Evolutionary conservation across 2,329 filamentous ascomycete genomes (phyloP).

Genomic region (Neurospora sp.): DNA sequence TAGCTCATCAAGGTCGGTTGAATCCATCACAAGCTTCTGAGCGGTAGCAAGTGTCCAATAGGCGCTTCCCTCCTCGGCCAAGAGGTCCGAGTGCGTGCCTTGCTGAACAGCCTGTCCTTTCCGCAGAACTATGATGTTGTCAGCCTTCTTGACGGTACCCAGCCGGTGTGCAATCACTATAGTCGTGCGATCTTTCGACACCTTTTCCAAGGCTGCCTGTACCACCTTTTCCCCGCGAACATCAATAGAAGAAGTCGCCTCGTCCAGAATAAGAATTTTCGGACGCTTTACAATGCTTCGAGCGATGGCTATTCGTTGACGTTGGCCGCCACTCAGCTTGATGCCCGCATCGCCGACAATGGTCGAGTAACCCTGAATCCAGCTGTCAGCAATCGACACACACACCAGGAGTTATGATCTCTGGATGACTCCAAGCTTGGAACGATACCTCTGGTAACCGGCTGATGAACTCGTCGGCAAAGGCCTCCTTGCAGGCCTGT

Average conservation of each 20-base stretch:
- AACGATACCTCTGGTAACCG: constrained; percentile 43
- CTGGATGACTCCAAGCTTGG: neutral
- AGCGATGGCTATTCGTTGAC: constrained; percentile 63
- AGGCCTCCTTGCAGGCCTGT: constrained; percentile 57
- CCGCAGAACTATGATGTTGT: constrained; percentile 67
- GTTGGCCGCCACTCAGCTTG: constrained; percentile 65
- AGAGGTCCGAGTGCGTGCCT: constrained; percentile 63
- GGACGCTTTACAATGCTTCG: constrained; percentile 21
- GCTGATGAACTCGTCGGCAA: constrained; percentile 60
- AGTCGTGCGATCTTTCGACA: constrained; percentile 20
- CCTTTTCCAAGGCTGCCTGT: constrained; percentile 21
- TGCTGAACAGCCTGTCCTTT: constrained; percentile 61
- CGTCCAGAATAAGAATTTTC: constrained; percentile 22
- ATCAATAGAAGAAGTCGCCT: constrained; percentile 41
- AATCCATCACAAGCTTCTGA: constrained; percentile 42
- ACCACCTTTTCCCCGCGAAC: constrained; percentile 24
- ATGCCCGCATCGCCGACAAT: constrained; percentile 71
- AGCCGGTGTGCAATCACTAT: constrained; percentile 60
- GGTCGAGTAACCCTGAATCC: constrained; percentile 55
- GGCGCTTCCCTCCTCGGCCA: constrained; percentile 48
- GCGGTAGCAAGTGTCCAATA: constrained; percentile 58
- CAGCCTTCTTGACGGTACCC: constrained; percentile 63
- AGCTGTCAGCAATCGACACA: constrained; percentile 5
- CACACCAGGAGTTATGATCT: neutral
- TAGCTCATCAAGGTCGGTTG: constrained; percentile 24